Percentiles rank a stretch among this genome's conserved stretches.
Evolutionary conservation across 2,329 filamentous ascomycete species (phyloP).

Genomic region (Fusarium paranaense): DNA sequence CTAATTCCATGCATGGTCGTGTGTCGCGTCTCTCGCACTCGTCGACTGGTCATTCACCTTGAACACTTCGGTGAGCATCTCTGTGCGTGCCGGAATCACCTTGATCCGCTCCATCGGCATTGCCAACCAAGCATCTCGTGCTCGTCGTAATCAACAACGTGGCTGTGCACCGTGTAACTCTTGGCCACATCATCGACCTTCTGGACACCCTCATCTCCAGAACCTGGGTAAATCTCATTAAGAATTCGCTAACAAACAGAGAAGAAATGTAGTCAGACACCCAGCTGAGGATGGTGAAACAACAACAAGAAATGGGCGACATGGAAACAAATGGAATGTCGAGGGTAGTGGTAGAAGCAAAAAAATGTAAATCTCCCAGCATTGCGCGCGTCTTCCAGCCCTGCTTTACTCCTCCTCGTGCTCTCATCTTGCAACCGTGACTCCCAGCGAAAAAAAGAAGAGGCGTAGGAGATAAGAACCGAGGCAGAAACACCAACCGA

Average conservation of each 20-base stretch:
- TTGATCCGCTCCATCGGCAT: constrained; percentile 6
- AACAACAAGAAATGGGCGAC: constrained; percentile 5
- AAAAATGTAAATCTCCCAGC: constrained; percentile 9
- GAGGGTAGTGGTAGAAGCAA: background rate
- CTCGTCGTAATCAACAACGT: constrained; percentile 9
- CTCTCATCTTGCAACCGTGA: background rate
- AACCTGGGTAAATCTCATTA: constrained; percentile 17
- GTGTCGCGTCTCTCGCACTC: background rate
- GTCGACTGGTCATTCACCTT: background rate
- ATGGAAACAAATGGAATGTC: constrained; percentile 22
- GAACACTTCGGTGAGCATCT: background rate
- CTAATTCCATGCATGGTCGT: background rate
- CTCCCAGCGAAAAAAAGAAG: background rate
- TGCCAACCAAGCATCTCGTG: background rate
- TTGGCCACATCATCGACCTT: background rate
- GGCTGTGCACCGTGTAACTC: constrained; percentile 26
- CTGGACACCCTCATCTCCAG: background rate
- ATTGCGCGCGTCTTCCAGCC: constrained; percentile 14
- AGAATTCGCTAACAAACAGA: constrained; percentile 16
- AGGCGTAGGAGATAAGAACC: constrained; percentile 19
- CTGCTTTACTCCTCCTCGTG: constrained; percentile 16
- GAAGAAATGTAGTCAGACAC: background rate
- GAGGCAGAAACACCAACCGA: constrained; percentile 35
- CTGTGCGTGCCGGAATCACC: background rate
- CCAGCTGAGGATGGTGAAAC: background rate